Evolutionary conservation across 768 basidiomycete species (phyloP), one percentile per base, ranked within the genome.

Genomic region (Tricholoma sp.): DNA sequence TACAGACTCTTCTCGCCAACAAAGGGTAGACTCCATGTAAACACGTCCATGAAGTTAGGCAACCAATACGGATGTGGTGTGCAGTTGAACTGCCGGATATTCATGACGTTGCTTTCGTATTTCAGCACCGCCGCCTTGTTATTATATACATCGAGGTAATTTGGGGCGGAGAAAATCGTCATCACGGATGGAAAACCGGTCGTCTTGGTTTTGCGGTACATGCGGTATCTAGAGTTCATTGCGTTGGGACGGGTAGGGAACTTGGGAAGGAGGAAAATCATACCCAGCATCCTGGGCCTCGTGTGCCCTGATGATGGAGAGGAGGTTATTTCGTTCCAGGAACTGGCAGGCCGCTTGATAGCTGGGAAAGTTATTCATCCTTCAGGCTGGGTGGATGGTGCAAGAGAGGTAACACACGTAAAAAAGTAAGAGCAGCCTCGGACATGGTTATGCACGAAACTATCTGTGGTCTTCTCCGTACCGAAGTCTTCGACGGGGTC

Each of bases 41-140:
- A 99, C 21, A 95, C 95, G 65, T 98, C 96, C 95, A 98, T 98
- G 67, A 99, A 99, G 72, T 99, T 99, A 4, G 97, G 97, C 54
- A 99, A 76, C 96, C 96, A 98, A 70, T 98, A 98, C 7, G 88
- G 88, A 65, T 97, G 95, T 11, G 95, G 94, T 1, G 89, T 91
- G 71, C 91, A 94, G 73, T 98, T 97, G 77, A 97, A 98, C 69
- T 98, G 96, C 46, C 94, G 84, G 65, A 98, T 98, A 72, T 97
- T 98, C 86, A 98, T 91, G 55, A 96, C 94, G 67, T 99, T 99
- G 71, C 91, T 94, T 75, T 98, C 97, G 67, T 98, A 98, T 75
- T 98, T 98, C 67, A 99, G 83, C 19, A 99, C 95, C 0, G 97
- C 97, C 1, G 95, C 97, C 74, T 98, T 98, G 77, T 99, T 99